These are phyloP conservation scores for Saccharum officinarum DNA, from an alignment of 176 grass and related monocot species.

Conservation along the genomic window DNA sequence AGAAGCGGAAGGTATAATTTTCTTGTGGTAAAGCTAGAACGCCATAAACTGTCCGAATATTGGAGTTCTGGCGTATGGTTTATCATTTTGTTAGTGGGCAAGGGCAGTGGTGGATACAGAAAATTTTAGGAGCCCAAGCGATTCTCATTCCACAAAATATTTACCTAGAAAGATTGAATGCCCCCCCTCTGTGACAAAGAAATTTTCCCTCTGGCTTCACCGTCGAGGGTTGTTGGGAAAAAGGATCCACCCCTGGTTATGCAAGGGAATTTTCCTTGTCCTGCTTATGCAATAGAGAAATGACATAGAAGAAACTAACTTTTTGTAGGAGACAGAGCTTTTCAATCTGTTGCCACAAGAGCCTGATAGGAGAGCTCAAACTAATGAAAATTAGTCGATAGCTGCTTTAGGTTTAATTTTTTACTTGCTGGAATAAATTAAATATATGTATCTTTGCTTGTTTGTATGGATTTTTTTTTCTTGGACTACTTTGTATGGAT, in stretches of 20 bases:
- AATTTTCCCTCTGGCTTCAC: too few species aligned
- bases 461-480: conserved; percentile 12
- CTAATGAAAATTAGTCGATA: not conserved
- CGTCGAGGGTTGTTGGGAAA: too few species aligned
- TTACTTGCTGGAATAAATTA: not conserved
- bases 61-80: not conserved
- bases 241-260: not conserved
- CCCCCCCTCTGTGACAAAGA: too few species aligned
- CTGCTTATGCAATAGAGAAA: not conserved
- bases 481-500: not conserved
- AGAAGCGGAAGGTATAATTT: not conserved
- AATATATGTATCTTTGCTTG: not conserved
- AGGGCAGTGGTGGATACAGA: not conserved
- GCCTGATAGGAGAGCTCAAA: not conserved
- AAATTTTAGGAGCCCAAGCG: too few species aligned
- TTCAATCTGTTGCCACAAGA: not conserved
- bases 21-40: not conserved
- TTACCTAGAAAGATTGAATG: too few species aligned
- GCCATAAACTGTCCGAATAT: not conserved
- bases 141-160: too few species aligned
- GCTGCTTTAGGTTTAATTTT: not conserved
- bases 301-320: not conserved
- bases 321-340: not conserved
- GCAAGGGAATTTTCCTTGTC: not conserved
- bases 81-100: not conserved